Percentiles rank a stretch among this genome's conserved stretches.
phyloP scores from a whole-genome alignment of 192 early-diverging fungal species.

The Coemansia javaensis region DNA sequence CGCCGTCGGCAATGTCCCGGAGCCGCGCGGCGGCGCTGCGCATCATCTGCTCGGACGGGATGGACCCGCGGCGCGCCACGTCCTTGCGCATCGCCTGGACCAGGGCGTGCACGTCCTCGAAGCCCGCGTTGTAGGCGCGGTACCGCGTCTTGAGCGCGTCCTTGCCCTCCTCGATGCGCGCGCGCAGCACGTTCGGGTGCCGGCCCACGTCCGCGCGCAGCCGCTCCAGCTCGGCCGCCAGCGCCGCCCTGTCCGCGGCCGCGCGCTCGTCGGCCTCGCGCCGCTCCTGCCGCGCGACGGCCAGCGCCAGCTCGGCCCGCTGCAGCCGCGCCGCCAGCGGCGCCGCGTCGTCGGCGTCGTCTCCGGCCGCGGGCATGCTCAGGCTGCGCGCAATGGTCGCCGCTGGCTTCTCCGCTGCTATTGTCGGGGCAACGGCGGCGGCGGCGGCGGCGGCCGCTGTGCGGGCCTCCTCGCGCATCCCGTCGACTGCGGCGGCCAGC shows the following conservation, averaged over 20 bases:
- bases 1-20: conserved; percentile 48
- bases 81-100: conserved; percentile 72
- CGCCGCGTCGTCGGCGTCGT: conserved; percentile 1
- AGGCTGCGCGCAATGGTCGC: conserved; percentile 20
- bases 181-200: conserved; percentile 34
- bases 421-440: too few relatives aligned
- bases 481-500: conserved; percentile 4
- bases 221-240: conserved; percentile 31
- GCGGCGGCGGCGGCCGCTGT: not conserved
- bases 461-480: conserved; percentile 1
- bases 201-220: conserved; percentile 35
- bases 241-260: not conserved
- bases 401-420: not conserved
- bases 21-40: conserved; percentile 54
- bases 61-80: conserved; percentile 62
- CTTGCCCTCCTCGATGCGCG: conserved; percentile 59
- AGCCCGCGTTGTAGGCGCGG: conserved; percentile 47
- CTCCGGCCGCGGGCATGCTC: conserved; percentile 17
- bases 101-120: conserved; percentile 64
- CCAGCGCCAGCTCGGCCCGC: conserved; percentile 16
- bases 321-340: conserved; percentile 10
- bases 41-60: conserved; percentile 56
- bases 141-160: conserved; percentile 42
- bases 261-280: conserved; percentile 4
- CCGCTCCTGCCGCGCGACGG: conserved; percentile 25